Evolutionary conservation across 176 grass and related monocot genomes (phyloP).

Genomic region (Poa pratensis): DNA sequence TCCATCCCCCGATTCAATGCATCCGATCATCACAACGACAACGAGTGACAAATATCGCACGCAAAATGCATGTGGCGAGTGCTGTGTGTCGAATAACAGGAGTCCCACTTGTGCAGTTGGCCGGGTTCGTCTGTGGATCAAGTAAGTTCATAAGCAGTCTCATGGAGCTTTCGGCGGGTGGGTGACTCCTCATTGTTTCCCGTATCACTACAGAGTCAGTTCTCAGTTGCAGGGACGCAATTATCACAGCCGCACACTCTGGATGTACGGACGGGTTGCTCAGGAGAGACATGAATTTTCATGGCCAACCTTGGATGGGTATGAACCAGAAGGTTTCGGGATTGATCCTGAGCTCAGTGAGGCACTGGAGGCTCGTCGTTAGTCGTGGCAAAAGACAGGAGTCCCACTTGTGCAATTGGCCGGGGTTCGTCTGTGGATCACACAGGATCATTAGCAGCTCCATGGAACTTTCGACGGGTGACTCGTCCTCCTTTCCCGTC

Average conservation of each 20-base stretch:
- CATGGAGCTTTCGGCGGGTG: conserved; percentile 12
- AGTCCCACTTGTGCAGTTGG: conserved; percentile 17
- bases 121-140: neutral
- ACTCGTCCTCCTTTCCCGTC: neutral
- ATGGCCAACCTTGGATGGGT: no score
- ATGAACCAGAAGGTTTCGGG: no score
- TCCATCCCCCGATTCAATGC: neutral
- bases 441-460: neutral
- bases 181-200: neutral
- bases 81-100: neutral
- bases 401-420: conserved; percentile 12
- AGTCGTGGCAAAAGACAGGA: no score
- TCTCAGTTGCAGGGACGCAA: neutral
- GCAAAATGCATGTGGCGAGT: neutral
- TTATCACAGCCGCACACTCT: neutral
- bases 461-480: neutral
- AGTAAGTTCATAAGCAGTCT: neutral
- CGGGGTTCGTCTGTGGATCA: neutral
- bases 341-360: no score
- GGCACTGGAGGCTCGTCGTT: no score
- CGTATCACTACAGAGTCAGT: neutral
- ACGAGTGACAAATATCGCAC: neutral
- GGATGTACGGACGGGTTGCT: no score
- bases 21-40: neutral
- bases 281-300: no score